Evolutionary conservation across 371 early-diverging fungal species (phyloP).

Genomic region (Mucor irregularis): DNA sequence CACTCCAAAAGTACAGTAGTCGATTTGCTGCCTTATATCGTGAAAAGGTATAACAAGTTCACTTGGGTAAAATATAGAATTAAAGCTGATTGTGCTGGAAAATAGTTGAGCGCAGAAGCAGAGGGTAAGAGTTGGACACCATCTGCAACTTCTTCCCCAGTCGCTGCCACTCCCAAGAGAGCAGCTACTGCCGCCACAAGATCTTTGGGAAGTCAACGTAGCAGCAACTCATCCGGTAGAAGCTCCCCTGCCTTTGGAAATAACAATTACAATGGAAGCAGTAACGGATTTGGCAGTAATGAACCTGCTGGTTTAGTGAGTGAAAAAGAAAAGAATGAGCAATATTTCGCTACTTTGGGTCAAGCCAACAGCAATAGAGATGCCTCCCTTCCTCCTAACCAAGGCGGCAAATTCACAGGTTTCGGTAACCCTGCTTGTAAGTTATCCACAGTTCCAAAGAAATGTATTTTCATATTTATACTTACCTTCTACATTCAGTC

Average conservation of each 20-base stretch:
- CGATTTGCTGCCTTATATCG: constrained; percentile 87
- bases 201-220: constrained; percentile 19
- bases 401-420: constrained; percentile 92
- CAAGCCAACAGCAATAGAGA: constrained; percentile 15
- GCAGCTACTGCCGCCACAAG: constrained; percentile 16
- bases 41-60: constrained; percentile 71
- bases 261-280: not conserved
- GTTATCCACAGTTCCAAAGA: not conserved
- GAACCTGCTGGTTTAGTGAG: constrained; percentile 11
- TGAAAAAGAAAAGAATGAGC: constrained; percentile 18
- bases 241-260: constrained; percentile 10
- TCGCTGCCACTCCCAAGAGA: not conserved
- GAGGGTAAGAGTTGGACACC: constrained; percentile 74
- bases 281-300: not conserved
- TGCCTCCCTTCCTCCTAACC: constrained; percentile 79
- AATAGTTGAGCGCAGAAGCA: constrained; percentile 68
- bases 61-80: no score
- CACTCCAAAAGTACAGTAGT: constrained; percentile 83
- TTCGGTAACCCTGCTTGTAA: constrained; percentile 76
- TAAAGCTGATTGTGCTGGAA: no score
- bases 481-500: constrained; percentile 13
- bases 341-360: constrained; percentile 26
- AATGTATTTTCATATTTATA: no score
- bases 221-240: constrained; percentile 23
- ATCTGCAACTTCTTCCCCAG: constrained; percentile 17